Evolutionary conservation across 768 basidiomycete genomes (phyloP), one percentile per base, ranked within the genome.

Genomic region (Boletus subcaerulescens): DNA sequence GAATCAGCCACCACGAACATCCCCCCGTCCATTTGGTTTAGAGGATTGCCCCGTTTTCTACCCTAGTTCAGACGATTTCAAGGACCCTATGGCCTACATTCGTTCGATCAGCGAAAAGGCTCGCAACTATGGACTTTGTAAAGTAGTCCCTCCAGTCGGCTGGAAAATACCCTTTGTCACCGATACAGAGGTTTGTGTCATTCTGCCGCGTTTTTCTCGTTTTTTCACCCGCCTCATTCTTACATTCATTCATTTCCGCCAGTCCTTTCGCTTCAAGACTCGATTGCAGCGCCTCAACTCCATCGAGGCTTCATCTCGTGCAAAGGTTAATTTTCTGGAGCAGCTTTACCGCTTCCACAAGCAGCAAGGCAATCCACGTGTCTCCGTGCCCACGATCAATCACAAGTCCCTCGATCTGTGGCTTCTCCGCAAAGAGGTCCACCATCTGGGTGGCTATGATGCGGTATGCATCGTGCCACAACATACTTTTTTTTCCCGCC

Each of bases 91-190:
- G 88, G 81, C 82, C 42, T 99, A 98, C 72, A 90, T 99, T 71
- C 84, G 82, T 68, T 84, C 85, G 55, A 89, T 95, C 60, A 80
- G 86, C 18, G 82, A 83, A 48, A 72, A 77, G 32, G 96, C 89
- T 1, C 80, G 77, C 67, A 73, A 82, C 45, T 92, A 82, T 67
- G 97, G 97, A 24, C 93, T 99, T 63, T 95, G 92, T 76, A 99
- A 99, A 77, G 85, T 99, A 53, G 82, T 98, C 24, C 97, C 97
- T 57, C 97, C 97, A 2, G 78, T 80, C 52, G 89, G 82, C 20
- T 99, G 97, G 97, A 82, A 88, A 63, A 96, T 97, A 86, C 92
- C 96, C 9, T 98, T 97, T 68, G 87, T 92, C 12, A 91, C 95
- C 43, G 87, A 98, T 68, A 93, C 93, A 17, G 91, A 94, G 83